Evolutionary conservation across 805 yeast species (phyloP).

Genomic region (Metschnikowia dekortorum): DNA sequence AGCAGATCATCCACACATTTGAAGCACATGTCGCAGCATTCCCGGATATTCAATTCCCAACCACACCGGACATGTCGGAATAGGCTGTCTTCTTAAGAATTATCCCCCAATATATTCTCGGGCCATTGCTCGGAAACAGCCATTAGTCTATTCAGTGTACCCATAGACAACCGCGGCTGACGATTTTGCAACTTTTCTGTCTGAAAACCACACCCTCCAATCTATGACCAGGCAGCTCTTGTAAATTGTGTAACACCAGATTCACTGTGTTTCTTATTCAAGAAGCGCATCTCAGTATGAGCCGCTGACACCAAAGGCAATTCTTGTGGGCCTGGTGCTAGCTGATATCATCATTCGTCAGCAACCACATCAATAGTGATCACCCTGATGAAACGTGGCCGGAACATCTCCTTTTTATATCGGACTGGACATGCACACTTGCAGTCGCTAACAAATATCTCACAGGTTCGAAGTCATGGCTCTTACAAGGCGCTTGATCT

Average conservation of each 20-base stretch:
- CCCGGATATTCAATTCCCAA: background rate
- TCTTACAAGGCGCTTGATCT: too few species aligned
- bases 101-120: constrained; percentile 50
- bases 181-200: constrained; percentile 51
- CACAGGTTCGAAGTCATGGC: too few species aligned
- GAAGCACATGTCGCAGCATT: background rate
- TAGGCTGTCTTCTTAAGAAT: constrained; percentile 22
- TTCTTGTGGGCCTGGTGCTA: too few species aligned
- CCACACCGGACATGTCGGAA: background rate
- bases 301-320: too few species aligned
- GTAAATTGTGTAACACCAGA: too few species aligned
- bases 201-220: background rate
- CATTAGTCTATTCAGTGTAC: constrained; percentile 73
- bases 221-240: too few species aligned
- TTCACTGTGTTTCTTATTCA: too few species aligned
- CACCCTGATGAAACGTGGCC: too few species aligned
- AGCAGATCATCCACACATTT: background rate
- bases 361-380: too few species aligned
- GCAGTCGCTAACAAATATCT: too few species aligned
- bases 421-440: background rate
- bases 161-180: constrained; percentile 65
- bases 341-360: too few species aligned
- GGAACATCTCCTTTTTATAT: background rate
- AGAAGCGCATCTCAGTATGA: too few species aligned
- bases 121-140: constrained; percentile 47